Evolutionary conservation across 164 flowering plant species (phyloP).

Genomic region (Magnolia officinalis): DNA sequence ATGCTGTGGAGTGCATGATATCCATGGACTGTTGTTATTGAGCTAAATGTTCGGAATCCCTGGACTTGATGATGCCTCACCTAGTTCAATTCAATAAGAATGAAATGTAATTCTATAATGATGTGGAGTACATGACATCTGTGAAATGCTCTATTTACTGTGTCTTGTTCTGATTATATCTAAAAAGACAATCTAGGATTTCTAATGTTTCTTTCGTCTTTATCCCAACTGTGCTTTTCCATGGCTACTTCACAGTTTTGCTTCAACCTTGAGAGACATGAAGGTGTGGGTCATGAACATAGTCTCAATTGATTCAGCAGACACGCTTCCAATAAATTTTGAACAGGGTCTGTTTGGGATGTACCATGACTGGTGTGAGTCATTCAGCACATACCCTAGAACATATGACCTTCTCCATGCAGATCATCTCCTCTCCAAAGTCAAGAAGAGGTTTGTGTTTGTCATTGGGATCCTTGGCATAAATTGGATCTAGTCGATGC

Average conservation of each 20-base stretch:
- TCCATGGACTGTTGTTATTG: too few species aligned
- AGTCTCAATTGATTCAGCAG: conserved; percentile 75
- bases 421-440: conserved; percentile 84
- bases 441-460: conserved; percentile 52
- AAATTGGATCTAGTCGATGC: background rate
- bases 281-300: conserved; percentile 96
- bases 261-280: conserved; percentile 77
- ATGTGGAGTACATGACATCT: background rate
- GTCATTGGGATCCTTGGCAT: background rate
- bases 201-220: background rate
- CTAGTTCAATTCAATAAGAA: background rate
- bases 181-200: background rate
- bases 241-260: conserved; percentile 55
- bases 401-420: conserved; percentile 95
- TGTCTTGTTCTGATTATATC: background rate
- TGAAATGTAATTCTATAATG: background rate
- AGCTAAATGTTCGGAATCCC: too few species aligned
- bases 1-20: too few species aligned
- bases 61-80: too few species aligned
- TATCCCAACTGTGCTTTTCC: background rate
- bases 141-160: background rate
- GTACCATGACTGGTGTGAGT: conserved; percentile 98
- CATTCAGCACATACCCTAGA: conserved; percentile 92
- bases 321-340: conserved; percentile 85
- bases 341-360: conserved; percentile 92